Conservation (phyloP, 1,284 basidiomycete genomes). For the Rhodotorula sp. region DNA sequence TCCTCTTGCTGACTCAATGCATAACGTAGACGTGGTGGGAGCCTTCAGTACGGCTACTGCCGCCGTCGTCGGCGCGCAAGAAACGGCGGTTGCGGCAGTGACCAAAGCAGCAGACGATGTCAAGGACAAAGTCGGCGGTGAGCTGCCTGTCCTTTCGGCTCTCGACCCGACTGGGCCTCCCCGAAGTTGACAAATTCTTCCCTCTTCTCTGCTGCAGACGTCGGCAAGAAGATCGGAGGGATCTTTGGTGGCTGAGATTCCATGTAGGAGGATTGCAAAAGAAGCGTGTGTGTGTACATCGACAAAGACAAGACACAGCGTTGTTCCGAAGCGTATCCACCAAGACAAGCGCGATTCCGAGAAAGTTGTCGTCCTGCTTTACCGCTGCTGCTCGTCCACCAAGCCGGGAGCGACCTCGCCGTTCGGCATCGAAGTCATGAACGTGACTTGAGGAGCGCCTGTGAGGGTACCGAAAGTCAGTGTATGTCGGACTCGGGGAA, state of each 20-base stretch:
- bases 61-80: neutral
- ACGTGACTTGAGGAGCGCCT: neutral
- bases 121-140: neutral
- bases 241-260: conserved; percentile 1
- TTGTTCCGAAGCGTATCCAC: neutral
- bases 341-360: no score
- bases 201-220: neutral
- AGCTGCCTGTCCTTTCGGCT: neutral
- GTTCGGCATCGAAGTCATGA: neutral
- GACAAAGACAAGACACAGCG: conserved; percentile 6
- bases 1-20: no score
- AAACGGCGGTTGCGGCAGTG: neutral
- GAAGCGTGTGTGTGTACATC: no score
- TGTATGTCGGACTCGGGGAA: neutral
- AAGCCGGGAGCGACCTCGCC: neutral
- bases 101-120: neutral
- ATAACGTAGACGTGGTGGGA: neutral
- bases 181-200: neutral
- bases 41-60: neutral
- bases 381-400: neutral
- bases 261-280: no score
- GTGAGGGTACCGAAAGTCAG: neutral
- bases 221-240: neutral
- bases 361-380: no score
- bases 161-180: neutral